Base-by-base conservation (phyloP, 2,329 filamentous ascomycete genomes). In the Sclerotinia sclerotiorum region DNA sequence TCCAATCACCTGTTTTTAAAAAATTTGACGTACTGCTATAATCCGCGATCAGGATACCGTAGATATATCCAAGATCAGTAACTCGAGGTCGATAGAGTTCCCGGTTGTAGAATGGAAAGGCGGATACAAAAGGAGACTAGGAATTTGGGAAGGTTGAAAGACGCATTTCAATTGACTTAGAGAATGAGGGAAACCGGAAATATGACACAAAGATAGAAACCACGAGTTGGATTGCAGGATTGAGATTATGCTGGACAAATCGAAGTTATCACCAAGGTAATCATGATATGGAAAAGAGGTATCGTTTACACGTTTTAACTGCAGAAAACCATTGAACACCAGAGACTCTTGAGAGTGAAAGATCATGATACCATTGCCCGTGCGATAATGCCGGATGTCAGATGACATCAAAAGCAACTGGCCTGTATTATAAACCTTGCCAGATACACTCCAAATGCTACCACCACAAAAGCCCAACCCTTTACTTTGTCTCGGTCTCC, bases 401-500 rank as follows among this genome's bases (percentile, higher is more conserved):
- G 74, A 73, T 74, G 67, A 68, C 54, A 70, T 66, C 62, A 48
- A 77, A 77, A 77, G 76, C 76, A 76, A 74, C 75, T 75, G 71
- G 76, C 74, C 74, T 74, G 63, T 70, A 74, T 73, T 72, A 71
- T 72, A 74, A 74, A 74, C 75, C 73, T 68, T 77, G 75, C 76
- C 75, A 73, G 72, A 74, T 75, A 74, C 75, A 76, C 76, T 72
- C 75, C 75, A 68, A 74, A 76, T 74, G 72, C 74, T 74, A 74
- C 73, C 72, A 72, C 72, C 72, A 74, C 70, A 73, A 74, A 75
- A 73, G 68, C 70, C 69, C 68, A 69, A 70, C 70, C 65, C 69
- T 76, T 71, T 77, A 78, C 72, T 78, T 78, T 64, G 74, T 73
- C 73, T 78, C 76, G 72, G 74, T 74, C 70, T 76, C 85, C 79